Conservation (phyloP, 2,329 filamentous ascomycete genomes). For the Phaeosphaeriaceae sp. region DNA sequence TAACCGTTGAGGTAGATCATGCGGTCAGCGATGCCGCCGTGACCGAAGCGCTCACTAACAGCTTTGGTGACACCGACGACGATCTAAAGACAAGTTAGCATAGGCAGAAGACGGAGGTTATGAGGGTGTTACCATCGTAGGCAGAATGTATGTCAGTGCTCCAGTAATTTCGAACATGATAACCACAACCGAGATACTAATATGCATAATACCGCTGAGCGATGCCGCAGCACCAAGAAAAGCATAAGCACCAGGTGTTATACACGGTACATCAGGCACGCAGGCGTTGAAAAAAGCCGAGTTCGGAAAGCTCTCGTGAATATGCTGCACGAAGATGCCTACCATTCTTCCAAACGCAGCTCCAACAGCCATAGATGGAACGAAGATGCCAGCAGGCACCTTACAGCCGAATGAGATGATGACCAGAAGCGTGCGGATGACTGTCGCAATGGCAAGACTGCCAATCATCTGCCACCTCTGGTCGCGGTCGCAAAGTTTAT, state of each 20-base stretch:
- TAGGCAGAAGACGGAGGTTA: background rate
- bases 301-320: slow-evolving; percentile 82
- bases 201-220: slow-evolving; percentile 96
- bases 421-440: slow-evolving; percentile 81
- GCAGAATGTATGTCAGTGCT: slow-evolving; percentile 94
- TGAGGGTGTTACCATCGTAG: slow-evolving; percentile 77
- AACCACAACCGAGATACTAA: slow-evolving; percentile 94
- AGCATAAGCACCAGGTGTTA: slow-evolving; percentile 96
- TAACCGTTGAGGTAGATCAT: slow-evolving; percentile 99
- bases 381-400: slow-evolving; percentile 96
- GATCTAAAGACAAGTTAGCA: slow-evolving; percentile 59
- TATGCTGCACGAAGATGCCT: slow-evolving; percentile 90
- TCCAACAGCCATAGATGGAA: slow-evolving; percentile 96
- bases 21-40: slow-evolving; percentile 93
- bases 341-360: slow-evolving; percentile 92
- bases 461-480: slow-evolving; percentile 79
- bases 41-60: slow-evolving; percentile 88
- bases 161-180: slow-evolving; percentile 99
- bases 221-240: slow-evolving; percentile 92
- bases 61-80: slow-evolving; percentile 97
- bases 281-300: slow-evolving; percentile 89
- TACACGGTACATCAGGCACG: slow-evolving; percentile 89
- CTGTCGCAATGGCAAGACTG: slow-evolving; percentile 78
- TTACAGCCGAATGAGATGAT: slow-evolving; percentile 98
- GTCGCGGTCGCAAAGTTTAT: slow-evolving; percentile 82